Percentiles rank a stretch among this genome's conserved stretches.
Evolutionary conservation across 208 protist genomes (phyloP).

Genomic region (Trypanosomatidae sp.): DNA sequence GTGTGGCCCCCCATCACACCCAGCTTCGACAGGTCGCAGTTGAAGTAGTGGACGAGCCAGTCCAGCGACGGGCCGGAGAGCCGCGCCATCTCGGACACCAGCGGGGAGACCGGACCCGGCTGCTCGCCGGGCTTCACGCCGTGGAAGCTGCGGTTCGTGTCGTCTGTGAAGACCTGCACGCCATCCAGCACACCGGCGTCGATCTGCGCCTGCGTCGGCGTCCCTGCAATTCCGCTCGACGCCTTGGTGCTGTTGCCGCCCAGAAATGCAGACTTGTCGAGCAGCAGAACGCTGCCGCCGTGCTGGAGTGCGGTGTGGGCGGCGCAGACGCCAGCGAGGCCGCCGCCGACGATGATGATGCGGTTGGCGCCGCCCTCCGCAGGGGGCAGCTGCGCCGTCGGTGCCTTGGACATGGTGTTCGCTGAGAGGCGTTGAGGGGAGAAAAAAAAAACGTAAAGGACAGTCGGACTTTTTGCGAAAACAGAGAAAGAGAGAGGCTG

Average conservation of each 20-base stretch:
- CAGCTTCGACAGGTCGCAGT: constrained; percentile 72
- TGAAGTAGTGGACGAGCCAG: constrained; percentile 73
- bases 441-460: background rate
- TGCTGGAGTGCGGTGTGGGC: constrained; percentile 49
- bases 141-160: constrained; percentile 58
- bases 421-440: too few relatives aligned
- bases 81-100: constrained; percentile 59
- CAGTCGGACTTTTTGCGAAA: too few relatives aligned
- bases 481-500: too few relatives aligned
- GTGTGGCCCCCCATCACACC: constrained; percentile 85
- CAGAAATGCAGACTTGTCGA: constrained; percentile 88
- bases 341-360: constrained; percentile 67
- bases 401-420: too few relatives aligned
- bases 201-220: constrained; percentile 75
- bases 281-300: constrained; percentile 67
- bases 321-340: constrained; percentile 60
- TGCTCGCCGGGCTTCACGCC: constrained; percentile 36
- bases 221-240: constrained; percentile 91
- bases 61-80: constrained; percentile 62
- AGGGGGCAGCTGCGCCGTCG: too few relatives aligned
- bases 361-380: constrained; percentile 32
- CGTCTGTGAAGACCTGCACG: constrained; percentile 47
- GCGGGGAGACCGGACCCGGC: constrained; percentile 34
- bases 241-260: constrained; percentile 92
- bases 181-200: constrained; percentile 57